These are phyloP conservation scores for Amanita phalloides DNA, from an alignment of 768 basidiomycete genomes.

Conservation along the genomic window DNA sequence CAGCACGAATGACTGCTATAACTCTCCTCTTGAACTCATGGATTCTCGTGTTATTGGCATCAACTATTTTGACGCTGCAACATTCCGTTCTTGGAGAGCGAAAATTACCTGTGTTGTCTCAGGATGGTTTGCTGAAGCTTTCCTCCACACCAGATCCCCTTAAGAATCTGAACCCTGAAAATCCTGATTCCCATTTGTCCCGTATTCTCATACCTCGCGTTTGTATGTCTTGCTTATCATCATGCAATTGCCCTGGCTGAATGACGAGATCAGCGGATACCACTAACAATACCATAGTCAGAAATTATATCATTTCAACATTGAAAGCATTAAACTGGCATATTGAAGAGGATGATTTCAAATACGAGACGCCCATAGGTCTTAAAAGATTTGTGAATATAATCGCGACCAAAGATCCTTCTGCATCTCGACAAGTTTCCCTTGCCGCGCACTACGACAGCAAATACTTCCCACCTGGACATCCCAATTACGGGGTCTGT, in stretches of 20 bases:
- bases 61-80: slow-evolving; percentile 16
- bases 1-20: background rate
- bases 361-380: slow-evolving; percentile 73
- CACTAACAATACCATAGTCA: slow-evolving; percentile 70
- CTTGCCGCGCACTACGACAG: slow-evolving; percentile 93
- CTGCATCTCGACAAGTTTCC: slow-evolving; percentile 68
- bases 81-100: slow-evolving; percentile 30
- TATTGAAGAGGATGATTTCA: slow-evolving; percentile 78
- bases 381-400: slow-evolving; percentile 75
- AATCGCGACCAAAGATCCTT: slow-evolving; percentile 91
- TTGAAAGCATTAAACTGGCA: slow-evolving; percentile 76
- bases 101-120: slow-evolving; percentile 32
- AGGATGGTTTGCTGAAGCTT: slow-evolving; percentile 38
- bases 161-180: slow-evolving; percentile 53
- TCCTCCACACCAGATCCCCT: slow-evolving; percentile 50
- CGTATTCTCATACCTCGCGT: slow-evolving; percentile 80
- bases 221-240: slow-evolving; percentile 31
- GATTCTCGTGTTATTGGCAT: slow-evolving; percentile 16
- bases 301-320: slow-evolving; percentile 68
- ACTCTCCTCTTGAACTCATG: slow-evolving; percentile 8
- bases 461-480: slow-evolving; percentile 69
- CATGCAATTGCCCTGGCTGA: slow-evolving; percentile 3
- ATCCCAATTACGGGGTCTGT: slow-evolving; percentile 59
- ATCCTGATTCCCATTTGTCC: slow-evolving; percentile 66
- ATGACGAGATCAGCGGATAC: slow-evolving; percentile 42